Base-by-base conservation (phyloP, 2,329 filamentous ascomycete species). In the Fusarium marasasianum region DNA sequence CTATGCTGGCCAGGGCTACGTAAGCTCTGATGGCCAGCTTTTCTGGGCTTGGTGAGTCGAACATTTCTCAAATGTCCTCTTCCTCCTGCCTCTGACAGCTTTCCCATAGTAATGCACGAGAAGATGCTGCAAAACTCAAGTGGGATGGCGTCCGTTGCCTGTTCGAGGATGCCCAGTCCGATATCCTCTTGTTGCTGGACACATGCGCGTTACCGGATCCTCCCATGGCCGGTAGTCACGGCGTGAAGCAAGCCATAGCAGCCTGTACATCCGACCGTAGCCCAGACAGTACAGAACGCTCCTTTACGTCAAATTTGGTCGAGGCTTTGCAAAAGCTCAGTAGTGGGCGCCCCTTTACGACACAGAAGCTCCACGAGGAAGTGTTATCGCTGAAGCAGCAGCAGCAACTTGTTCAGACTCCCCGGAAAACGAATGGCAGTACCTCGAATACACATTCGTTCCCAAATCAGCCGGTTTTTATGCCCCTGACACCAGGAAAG, bases 1-100 rank as follows among this genome's bases (percentile, higher is more conserved):
- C 79, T 92, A 92, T 78, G 88, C 88, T 72, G 90, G 90, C 37
- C 84, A 91, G 77, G 89, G 89, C 72, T 91, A 87, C 75, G 82
- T 88, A 44, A 87, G 87, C n/a, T 75, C 84, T 17, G 89, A 92
- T 78, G 87, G 87, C 76, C 89, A 91, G 80, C 83, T 91, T 33
- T 91, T 91, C 79, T 92, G 90, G 90, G 89, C 90, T 65, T 89
- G 89, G 90, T 92, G 85, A 84, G 90, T 86, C 63, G 59, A 63
- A 60, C 50, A 66, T 71, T 75, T 72, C 54, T 66, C 54, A 63
- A 57, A 64, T 72, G 56, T 74, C 58, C 54, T 64, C 41, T 65
- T 44, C 62, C 61, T 66, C 61, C 53, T 50, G 54, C 64, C 68
- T 82, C 84, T 87, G 79, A 87, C 77, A 60, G 60, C 63, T 53